phyloP scores from a whole-genome alignment of 352 stramenopile species.

The Paralagenidium karlingii region DNA sequence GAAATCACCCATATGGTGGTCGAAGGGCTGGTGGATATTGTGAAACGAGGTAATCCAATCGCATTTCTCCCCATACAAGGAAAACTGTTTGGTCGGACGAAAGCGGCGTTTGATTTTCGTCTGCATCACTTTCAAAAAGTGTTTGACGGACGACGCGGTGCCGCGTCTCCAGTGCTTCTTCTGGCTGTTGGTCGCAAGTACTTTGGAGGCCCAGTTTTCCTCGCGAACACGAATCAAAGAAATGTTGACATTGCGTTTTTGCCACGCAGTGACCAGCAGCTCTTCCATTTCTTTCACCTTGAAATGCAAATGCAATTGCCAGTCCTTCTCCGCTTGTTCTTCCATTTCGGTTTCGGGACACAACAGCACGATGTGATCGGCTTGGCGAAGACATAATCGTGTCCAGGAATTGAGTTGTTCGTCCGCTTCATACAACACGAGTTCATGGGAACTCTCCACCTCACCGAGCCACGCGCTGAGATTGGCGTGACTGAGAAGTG shows the following conservation, averaged over 20 bases:
- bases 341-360: slow-evolving; percentile 61
- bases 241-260: slow-evolving; percentile 55
- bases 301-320: background rate
- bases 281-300: slow-evolving; percentile 21
- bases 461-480: slow-evolving; percentile 72
- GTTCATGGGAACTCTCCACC: slow-evolving; percentile 56
- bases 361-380: slow-evolving; percentile 71
- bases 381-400: slow-evolving; percentile 73
- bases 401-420: slow-evolving; percentile 60
- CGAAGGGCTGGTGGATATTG: slow-evolving; percentile 72
- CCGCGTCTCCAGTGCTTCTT: too few relatives aligned
- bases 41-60: slow-evolving; percentile 81
- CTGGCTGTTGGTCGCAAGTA: slow-evolving; percentile 25
- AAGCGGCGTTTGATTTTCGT: slow-evolving; percentile 11
- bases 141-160: background rate
- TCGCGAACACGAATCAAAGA: slow-evolving; percentile 70
- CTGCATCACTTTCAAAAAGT: background rate
- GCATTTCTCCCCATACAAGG: slow-evolving; percentile 69
- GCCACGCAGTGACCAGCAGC: slow-evolving; percentile 55
- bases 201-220: slow-evolving; percentile 46
- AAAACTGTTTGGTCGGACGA: slow-evolving; percentile 29
- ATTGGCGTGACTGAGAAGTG: slow-evolving; percentile 47
- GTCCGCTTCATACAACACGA: slow-evolving; percentile 78
- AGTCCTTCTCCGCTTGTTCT: slow-evolving; percentile 53
- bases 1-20: slow-evolving; percentile 61